Conservation (phyloP, 2,329 filamentous ascomycete genomes). For the Pestalotiopsis sp. region DNA sequence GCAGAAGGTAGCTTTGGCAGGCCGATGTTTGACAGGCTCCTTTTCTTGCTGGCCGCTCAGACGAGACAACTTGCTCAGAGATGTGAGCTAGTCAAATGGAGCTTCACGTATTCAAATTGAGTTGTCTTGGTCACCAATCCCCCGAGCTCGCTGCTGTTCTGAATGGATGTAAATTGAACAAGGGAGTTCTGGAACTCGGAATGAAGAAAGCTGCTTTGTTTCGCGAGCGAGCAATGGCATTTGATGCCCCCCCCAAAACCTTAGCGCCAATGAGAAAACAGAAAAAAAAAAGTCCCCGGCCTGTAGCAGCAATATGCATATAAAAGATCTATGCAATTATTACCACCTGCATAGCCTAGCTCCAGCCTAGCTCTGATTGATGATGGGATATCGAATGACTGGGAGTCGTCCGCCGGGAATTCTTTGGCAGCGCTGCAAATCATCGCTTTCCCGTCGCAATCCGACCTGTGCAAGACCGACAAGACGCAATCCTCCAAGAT, state of each 20-base stretch:
- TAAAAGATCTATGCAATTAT: neutral
- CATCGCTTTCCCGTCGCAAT: conserved; percentile 1
- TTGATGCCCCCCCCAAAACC: neutral
- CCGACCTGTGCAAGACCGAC: neutral
- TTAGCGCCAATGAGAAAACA: neutral
- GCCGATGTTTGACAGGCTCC: neutral
- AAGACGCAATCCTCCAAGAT: neutral
- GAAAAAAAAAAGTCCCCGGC: neutral
- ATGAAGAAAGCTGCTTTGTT: conserved; percentile 8
- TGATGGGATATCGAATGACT: conserved; percentile 6
- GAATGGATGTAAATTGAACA: neutral
- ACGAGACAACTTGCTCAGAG: neutral
- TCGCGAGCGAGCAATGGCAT: neutral
- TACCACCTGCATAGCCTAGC: neutral
- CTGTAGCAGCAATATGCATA: neutral
- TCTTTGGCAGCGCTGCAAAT: neutral
- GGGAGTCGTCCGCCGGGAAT: neutral
- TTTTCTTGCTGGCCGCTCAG: neutral
- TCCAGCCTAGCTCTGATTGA: neutral
- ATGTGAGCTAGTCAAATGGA: neutral
- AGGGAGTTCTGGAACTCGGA: neutral
- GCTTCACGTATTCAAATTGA: neutral
- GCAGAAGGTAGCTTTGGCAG: neutral
- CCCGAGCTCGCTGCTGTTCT: too few species aligned
- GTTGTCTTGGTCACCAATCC: neutral